Conservation (phyloP, 2,329 filamentous ascomycete genomes). For the Beauveria sp. region DNA sequence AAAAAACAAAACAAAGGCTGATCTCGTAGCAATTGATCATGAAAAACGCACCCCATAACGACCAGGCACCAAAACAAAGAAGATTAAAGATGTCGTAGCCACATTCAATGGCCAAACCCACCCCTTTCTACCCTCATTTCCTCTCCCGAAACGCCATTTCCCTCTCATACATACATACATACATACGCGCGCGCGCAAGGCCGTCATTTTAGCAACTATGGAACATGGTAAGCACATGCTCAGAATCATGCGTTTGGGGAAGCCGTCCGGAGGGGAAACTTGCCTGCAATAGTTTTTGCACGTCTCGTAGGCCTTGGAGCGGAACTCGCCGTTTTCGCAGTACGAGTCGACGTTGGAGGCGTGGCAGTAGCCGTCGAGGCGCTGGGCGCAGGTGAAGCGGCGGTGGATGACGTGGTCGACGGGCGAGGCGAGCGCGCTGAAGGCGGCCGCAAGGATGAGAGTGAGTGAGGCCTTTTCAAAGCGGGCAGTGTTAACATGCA, state of each 20-base stretch:
- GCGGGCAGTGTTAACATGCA: background rate
- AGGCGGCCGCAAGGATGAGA: constrained; percentile 4
- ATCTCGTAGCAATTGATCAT: background rate
- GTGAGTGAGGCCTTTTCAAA: background rate
- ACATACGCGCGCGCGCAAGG: too few species aligned
- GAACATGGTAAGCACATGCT: constrained; percentile 12
- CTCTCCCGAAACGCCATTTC: background rate
- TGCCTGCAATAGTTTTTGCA: constrained; percentile 10
- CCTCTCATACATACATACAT: background rate
- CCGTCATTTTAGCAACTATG: background rate
- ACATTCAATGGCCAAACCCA: background rate
- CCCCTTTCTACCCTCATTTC: background rate
- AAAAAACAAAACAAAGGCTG: background rate
- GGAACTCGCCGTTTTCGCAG: constrained; percentile 14
- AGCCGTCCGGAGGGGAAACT: too few species aligned
- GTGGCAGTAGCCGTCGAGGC: constrained; percentile 16
- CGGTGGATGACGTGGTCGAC: constrained; percentile 11
- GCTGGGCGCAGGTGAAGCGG: constrained; percentile 13
- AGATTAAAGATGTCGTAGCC: background rate
- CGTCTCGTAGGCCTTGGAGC: constrained; percentile 13
- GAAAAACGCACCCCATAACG: background rate
- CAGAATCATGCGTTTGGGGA: background rate
- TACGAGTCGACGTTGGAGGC: constrained; percentile 16
- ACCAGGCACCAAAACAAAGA: constrained; percentile 15
- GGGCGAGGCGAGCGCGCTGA: constrained; percentile 6